phyloP scores from a whole-genome alignment of 2,329 filamentous ascomycete species.

The Talaromyces pinophilus region DNA sequence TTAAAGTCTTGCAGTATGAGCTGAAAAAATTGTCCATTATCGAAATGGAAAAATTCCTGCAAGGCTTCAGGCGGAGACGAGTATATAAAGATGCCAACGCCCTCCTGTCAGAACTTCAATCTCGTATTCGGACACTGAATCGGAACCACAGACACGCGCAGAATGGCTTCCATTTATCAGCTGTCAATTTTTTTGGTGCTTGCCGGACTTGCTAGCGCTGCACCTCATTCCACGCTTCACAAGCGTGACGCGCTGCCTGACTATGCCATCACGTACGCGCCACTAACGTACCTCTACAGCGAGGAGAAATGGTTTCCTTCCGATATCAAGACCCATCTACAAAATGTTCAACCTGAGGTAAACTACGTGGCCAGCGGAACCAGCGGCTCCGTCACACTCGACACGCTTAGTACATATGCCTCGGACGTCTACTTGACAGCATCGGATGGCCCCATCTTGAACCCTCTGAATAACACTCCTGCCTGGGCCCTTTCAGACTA shows the following conservation, averaged over 20 bases:
- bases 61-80: background rate
- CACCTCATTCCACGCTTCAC: background rate
- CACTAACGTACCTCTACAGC: slow-evolving; percentile 16
- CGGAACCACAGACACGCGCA: background rate
- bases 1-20: background rate
- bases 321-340: slow-evolving; percentile 12
- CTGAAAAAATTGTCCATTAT: background rate
- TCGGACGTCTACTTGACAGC: slow-evolving; percentile 6
- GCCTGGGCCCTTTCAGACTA: slow-evolving; percentile 15
- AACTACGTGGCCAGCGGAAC: background rate
- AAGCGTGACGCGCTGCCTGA: background rate
- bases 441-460: slow-evolving; percentile 2
- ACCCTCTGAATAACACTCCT: slow-evolving; percentile 11
- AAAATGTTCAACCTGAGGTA: slow-evolving; percentile 8
- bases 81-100: background rate
- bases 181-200: background rate
- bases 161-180: background rate
- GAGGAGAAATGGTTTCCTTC: slow-evolving; percentile 18
- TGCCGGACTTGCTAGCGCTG: background rate
- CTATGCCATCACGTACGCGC: slow-evolving; percentile 15
- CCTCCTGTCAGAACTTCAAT: background rate
- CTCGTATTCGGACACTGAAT: background rate
- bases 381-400: background rate
- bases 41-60: background rate
- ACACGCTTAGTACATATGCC: background rate